Conservation (phyloP, 345 rosid species). For the Xanthoceras sorbifolium region DNA sequence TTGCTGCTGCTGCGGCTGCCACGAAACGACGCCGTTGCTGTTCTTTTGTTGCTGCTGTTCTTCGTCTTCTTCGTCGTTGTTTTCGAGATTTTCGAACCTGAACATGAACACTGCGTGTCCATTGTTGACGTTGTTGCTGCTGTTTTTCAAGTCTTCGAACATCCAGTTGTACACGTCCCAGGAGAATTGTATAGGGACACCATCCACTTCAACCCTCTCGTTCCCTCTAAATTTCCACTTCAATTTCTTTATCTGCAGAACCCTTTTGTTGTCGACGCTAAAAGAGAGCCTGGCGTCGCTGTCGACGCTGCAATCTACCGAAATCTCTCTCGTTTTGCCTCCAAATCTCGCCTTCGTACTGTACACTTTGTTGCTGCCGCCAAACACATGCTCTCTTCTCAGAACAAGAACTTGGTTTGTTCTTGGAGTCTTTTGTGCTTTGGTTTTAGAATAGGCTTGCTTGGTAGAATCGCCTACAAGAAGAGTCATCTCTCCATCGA, state of each 20-base stretch:
- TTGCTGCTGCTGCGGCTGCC: conserved; percentile 34
- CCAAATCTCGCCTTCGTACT: conserved; percentile 72
- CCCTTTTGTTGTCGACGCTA: conserved; percentile 55
- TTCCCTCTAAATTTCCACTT: conserved; percentile 96
- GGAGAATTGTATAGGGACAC: conserved; percentile 68
- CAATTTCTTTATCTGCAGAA: conserved; percentile 66
- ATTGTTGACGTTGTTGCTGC: conserved; percentile 20
- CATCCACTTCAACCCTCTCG: conserved; percentile 77
- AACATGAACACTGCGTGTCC: conserved; percentile 85
- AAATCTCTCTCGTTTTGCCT: conserved; percentile 63
- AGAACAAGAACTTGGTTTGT: conserved; percentile 50
- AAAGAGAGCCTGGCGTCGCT: conserved; percentile 67
- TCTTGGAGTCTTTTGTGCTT: conserved; percentile 37
- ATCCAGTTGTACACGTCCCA: conserved; percentile 98
- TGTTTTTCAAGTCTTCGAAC: conserved; percentile 40
- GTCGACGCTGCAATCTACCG: conserved; percentile 61
- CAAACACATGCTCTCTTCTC: conserved; percentile 79
- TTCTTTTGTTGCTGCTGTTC: conserved; percentile 17
- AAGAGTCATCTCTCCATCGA: conserved; percentile 65
- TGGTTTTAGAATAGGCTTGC: conserved; percentile 61
- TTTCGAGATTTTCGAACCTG: conserved; percentile 59
- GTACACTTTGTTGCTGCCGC: conserved; percentile 62
- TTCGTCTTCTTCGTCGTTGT: conserved; percentile 33
- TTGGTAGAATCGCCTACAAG: conserved; percentile 70
- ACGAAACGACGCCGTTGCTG: conserved; percentile 27